phyloP scores from a whole-genome alignment of 495 filamentous ascomycete species.

The Trichoderma virens region DNA sequence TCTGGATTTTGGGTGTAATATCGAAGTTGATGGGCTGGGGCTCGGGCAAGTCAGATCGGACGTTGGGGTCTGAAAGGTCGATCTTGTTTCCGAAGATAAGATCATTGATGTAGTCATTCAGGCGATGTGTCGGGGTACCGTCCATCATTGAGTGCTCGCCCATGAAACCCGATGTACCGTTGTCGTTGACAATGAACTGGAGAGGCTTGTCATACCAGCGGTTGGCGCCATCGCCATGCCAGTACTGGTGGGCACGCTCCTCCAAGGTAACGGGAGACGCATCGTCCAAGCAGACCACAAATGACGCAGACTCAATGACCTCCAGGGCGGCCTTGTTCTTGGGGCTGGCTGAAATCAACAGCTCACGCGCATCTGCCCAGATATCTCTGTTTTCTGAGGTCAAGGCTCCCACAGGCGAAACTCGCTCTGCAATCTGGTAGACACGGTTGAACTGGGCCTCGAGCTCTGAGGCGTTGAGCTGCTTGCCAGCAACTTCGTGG shows the following conservation, averaged over 20 bases:
- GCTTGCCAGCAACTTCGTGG: conserved; percentile 66
- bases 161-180: conserved; percentile 94
- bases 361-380: conserved; percentile 79
- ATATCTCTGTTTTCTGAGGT: conserved; percentile 88
- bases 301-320: conserved; percentile 83
- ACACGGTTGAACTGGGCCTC: conserved; percentile 81
- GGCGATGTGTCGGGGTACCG: conserved; percentile 90
- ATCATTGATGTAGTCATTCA: conserved; percentile 88
- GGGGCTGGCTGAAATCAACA: conserved; percentile 65
- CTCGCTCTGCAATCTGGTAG: conserved; percentile 63
- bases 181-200: conserved; percentile 97
- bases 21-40: conserved; percentile 70
- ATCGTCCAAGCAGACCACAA: conserved; percentile 91
- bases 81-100: conserved; percentile 88
- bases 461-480: conserved; percentile 79
- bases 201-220: conserved; percentile 98
- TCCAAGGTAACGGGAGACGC: conserved; percentile 87
- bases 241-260: conserved; percentile 93
- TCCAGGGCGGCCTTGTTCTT: conserved; percentile 68
- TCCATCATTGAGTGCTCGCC: conserved; percentile 99
- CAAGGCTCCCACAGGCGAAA: conserved; percentile 71
- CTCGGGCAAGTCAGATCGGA: conserved; percentile 80
- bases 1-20: conserved; percentile 60
- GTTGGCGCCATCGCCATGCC: conserved; percentile 94
- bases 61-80: conserved; percentile 63